Percentiles rank a stretch among this genome's conserved stretches.
Conservation (phyloP, 2,329 filamentous ascomycete species). For the Pseudopyricularia cyperi region DNA sequence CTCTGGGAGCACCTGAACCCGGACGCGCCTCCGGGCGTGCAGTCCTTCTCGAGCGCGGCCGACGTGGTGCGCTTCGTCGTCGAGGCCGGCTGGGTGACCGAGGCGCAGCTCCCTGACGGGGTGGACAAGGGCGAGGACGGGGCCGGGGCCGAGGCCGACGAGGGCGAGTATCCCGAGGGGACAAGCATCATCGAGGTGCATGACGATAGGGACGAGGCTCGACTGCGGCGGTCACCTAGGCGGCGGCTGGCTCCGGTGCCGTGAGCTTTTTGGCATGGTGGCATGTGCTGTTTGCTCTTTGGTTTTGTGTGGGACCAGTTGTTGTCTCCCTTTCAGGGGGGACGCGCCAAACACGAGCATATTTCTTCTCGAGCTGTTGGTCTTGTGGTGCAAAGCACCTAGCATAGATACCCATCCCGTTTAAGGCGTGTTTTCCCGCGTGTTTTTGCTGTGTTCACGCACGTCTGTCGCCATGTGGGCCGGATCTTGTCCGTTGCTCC, state of each 20-base stretch:
- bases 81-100: slow-evolving; percentile 43
- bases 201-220: slow-evolving; percentile 7
- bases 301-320: no score
- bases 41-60: slow-evolving; percentile 40
- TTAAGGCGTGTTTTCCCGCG: no score
- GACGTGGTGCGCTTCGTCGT: slow-evolving; percentile 44
- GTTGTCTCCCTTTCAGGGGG: no score
- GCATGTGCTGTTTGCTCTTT: no score
- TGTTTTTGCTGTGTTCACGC: no score
- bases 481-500: no score
- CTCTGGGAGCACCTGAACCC: slow-evolving; percentile 41
- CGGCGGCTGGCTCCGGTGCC: slow-evolving; percentile 3
- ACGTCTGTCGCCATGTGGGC: no score
- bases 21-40: slow-evolving; percentile 28
- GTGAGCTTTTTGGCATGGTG: not conserved
- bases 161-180: not conserved
- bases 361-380: no score
- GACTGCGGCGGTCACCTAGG: slow-evolving; percentile 9
- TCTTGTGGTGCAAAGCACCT: no score
- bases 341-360: no score
- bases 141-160: slow-evolving; percentile 10
- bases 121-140: not conserved
- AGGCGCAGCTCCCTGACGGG: slow-evolving; percentile 30
- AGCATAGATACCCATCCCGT: no score
- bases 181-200: slow-evolving; percentile 9